A percentile compares a stretch with the other conserved stretches of the same genome.
phyloP scores from a whole-genome alignment of 371 early-diverging fungal species.

The Chytridium lagenaria region DNA sequence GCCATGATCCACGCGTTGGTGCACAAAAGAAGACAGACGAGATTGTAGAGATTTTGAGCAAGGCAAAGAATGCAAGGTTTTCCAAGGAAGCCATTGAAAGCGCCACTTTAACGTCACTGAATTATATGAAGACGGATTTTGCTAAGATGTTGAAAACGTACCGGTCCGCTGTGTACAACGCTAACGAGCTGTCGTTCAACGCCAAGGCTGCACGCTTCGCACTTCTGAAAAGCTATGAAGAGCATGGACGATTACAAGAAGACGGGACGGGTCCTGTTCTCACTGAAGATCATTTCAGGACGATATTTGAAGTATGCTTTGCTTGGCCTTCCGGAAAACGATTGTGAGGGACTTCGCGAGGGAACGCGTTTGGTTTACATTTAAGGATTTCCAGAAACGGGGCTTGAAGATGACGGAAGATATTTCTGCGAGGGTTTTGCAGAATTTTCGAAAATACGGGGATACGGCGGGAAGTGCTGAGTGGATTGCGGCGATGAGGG shows the following conservation, averaged over 20 bases:
- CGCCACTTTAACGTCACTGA: not conserved
- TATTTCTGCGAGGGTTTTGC: conserved; percentile 1
- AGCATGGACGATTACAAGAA: not conserved
- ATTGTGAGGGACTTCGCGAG: not conserved
- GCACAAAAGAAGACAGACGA: not conserved
- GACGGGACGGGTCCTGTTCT: not conserved
- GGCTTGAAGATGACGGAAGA: conserved; percentile 5
- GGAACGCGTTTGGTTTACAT: not conserved
- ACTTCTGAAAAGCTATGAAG: not conserved
- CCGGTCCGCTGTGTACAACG: not conserved
- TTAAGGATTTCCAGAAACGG: conserved; percentile 19
- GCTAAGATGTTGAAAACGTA: not conserved
- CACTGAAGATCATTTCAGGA: conserved; percentile 5
- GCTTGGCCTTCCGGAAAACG: not conserved
- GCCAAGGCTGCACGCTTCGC: not conserved
- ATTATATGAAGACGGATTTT: not conserved
- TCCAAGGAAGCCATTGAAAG: not conserved
- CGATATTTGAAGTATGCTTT: conserved; percentile 2
- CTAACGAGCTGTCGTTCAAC: not conserved
- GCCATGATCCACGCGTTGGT: not conserved
- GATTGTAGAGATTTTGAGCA: not conserved
- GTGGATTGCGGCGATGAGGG: conserved; percentile 25
- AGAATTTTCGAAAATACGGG: not conserved
- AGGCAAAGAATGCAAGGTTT: not conserved
- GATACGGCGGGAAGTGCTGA: not conserved